A percentile compares a stretch with the other conserved stretches of the same genome.
These are phyloP conservation scores for Tolypocladium tundrense DNA, from an alignment of 2,329 filamentous ascomycete species.

Conservation along the genomic window DNA sequence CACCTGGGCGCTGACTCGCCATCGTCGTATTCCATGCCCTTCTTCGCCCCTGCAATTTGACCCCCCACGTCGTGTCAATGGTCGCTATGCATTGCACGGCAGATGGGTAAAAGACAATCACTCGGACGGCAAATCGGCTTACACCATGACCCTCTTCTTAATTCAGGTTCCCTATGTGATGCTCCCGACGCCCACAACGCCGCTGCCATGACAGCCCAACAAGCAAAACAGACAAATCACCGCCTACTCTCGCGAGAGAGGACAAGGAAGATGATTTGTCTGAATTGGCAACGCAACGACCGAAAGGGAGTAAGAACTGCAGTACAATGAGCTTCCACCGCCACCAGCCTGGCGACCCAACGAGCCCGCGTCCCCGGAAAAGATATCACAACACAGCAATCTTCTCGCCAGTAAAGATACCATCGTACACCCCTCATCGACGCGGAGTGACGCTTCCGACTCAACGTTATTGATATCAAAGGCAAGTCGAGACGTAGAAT, in stretches of 20 bases:
- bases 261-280: slow-evolving; percentile 3
- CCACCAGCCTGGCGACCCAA: neutral
- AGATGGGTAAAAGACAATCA: neutral
- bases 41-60: neutral
- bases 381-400: neutral
- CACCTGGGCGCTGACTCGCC: neutral
- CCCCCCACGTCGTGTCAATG: neutral
- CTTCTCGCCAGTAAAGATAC: neutral
- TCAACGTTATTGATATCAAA: neutral
- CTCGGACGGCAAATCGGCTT: neutral
- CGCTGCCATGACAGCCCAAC: slow-evolving; percentile 18
- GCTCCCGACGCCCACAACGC: slow-evolving; percentile 20
- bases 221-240: slow-evolving; percentile 5
- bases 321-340: neutral
- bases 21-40: neutral
- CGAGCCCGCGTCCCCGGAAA: neutral
- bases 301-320: neutral
- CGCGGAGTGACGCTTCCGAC: neutral
- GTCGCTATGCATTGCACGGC: neutral
- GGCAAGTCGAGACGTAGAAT: neutral
- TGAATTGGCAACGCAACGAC: slow-evolving; percentile 12
- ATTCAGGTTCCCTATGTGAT: slow-evolving; percentile 20
- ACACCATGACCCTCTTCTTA: slow-evolving; percentile 4
- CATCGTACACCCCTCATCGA: neutral
- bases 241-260: neutral